phyloP scores from a whole-genome alignment of 352 stramenopile genomes.

The Pythium vanterpoolii region DNA sequence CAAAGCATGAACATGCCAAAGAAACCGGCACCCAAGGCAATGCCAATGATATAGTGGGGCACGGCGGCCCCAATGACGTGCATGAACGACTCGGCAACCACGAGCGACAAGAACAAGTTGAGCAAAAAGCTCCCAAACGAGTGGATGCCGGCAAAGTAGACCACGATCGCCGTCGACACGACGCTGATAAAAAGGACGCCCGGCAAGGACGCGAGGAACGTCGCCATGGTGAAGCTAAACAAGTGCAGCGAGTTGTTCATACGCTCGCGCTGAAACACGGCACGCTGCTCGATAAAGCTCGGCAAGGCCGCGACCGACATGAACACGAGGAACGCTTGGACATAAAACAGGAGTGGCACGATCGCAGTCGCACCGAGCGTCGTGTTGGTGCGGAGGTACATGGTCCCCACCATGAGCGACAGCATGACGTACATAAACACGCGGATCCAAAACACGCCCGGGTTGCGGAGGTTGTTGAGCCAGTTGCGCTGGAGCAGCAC shows the following conservation, averaged over 20 bases:
- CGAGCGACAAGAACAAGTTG: slow-evolving; percentile 73
- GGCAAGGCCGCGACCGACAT: slow-evolving; percentile 89
- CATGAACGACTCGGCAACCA: slow-evolving; percentile 82
- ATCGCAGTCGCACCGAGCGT: too few relatives aligned
- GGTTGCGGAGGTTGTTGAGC: too few relatives aligned
- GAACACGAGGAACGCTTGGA: slow-evolving; percentile 89
- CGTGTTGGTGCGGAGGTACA: too few relatives aligned
- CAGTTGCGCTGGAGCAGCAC: slow-evolving; percentile 53
- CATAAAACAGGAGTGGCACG: slow-evolving; percentile 84
- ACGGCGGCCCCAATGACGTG: slow-evolving; percentile 74
- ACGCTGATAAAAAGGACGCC: slow-evolving; percentile 59
- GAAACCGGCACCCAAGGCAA: slow-evolving; percentile 70
- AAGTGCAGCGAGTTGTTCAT: slow-evolving; percentile 79
- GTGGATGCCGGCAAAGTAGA: slow-evolving; percentile 48
- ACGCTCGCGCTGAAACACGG: slow-evolving; percentile 81
- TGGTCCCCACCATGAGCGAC: too few relatives aligned
- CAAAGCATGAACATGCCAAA: slow-evolving; percentile 89
- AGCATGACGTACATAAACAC: too few relatives aligned
- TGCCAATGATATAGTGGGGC: slow-evolving; percentile 86
- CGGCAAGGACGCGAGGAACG: slow-evolving; percentile 65
- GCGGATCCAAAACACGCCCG: too few relatives aligned
- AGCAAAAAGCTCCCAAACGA: slow-evolving; percentile 62
- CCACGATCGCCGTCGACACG: slow-evolving; percentile 44
- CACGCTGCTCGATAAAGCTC: slow-evolving; percentile 78
- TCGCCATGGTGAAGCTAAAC: slow-evolving; percentile 69